Evolutionary conservation across 176 grass and related monocot genomes (phyloP).

Genomic region (Aechmea fasciata): DNA sequence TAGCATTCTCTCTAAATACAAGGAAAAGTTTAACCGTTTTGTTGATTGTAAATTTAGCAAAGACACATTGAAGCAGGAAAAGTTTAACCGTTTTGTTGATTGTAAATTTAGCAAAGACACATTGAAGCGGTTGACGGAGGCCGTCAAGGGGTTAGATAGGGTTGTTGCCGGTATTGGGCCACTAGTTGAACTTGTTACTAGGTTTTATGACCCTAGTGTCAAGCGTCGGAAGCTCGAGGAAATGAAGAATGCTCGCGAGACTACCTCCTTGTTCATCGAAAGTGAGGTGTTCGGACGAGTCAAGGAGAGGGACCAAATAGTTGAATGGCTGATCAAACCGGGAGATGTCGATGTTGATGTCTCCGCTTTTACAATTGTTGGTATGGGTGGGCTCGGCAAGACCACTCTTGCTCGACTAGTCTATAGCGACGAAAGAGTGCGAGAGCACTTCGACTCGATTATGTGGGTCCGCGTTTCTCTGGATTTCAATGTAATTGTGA

Average conservation of each 20-base stretch:
- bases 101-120: background rate
- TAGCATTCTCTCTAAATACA: background rate
- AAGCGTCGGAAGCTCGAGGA: background rate
- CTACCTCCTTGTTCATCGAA: slow-evolving; percentile 2
- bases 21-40: background rate
- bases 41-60: background rate
- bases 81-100: background rate
- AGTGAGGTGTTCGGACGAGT: slow-evolving; percentile 2
- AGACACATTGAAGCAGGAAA: background rate
- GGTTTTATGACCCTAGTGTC: background rate
- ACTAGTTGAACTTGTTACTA: background rate
- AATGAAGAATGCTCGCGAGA: background rate
- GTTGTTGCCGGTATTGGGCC: background rate
- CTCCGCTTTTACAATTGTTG: slow-evolving; percentile 14
- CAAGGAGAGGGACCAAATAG: background rate
- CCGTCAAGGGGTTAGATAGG: slow-evolving; percentile 3
- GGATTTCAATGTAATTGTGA: too few relatives aligned
- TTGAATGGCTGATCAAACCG: background rate
- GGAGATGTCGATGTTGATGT: background rate
- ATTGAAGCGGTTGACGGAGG: slow-evolving; percentile 2
- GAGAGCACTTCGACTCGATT: too few relatives aligned
- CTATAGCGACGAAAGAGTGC: too few relatives aligned
- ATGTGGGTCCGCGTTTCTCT: too few relatives aligned
- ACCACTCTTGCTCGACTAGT: too few relatives aligned
- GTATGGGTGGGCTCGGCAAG: slow-evolving; percentile 8